phyloP scores from a whole-genome alignment of 2,329 filamentous ascomycete species.

The Claviceps humidiphila region DNA sequence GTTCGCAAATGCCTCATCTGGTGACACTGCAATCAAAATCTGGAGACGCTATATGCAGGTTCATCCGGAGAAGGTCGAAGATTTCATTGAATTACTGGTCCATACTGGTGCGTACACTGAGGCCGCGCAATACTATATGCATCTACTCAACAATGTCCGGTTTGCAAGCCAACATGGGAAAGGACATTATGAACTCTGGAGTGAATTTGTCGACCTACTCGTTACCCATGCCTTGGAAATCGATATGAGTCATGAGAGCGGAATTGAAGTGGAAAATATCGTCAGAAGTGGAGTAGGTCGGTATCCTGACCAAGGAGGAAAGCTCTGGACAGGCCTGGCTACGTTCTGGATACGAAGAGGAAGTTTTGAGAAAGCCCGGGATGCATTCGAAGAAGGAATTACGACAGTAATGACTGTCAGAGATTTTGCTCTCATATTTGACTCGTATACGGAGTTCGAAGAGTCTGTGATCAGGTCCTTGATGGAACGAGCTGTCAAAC shows the following conservation, averaged over 20 bases:
- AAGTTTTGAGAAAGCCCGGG: slow-evolving; percentile 82
- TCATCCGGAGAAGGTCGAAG: slow-evolving; percentile 87
- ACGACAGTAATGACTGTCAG: slow-evolving; percentile 98
- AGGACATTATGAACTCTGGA: slow-evolving; percentile 94
- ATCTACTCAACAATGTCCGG: slow-evolving; percentile 76
- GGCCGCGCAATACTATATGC: slow-evolving; percentile 81
- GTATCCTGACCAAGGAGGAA: slow-evolving; percentile 88
- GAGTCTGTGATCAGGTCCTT: slow-evolving; percentile 85
- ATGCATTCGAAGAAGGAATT: slow-evolving; percentile 91
- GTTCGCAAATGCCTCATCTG: slow-evolving; percentile 83
- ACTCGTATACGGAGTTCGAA: slow-evolving; percentile 92
- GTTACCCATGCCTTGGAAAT: slow-evolving; percentile 84
- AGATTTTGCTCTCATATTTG: slow-evolving; percentile 93
- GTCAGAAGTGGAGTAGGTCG: slow-evolving; percentile 81
- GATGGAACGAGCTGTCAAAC: slow-evolving; percentile 73
- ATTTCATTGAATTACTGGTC: slow-evolving; percentile 81
- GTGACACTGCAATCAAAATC: slow-evolving; percentile 80
- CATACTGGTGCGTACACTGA: slow-evolving; percentile 78
- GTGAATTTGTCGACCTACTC: slow-evolving; percentile 88
- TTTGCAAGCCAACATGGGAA: slow-evolving; percentile 91
- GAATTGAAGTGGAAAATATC: slow-evolving; percentile 83
- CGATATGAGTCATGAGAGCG: slow-evolving; percentile 64
- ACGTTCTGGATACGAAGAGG: slow-evolving; percentile 94
- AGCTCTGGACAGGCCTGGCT: slow-evolving; percentile 86
- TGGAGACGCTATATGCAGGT: slow-evolving; percentile 97